phyloP scores from a whole-genome alignment of 768 basidiomycete genomes.

The Pleurotus pulmonarius region DNA sequence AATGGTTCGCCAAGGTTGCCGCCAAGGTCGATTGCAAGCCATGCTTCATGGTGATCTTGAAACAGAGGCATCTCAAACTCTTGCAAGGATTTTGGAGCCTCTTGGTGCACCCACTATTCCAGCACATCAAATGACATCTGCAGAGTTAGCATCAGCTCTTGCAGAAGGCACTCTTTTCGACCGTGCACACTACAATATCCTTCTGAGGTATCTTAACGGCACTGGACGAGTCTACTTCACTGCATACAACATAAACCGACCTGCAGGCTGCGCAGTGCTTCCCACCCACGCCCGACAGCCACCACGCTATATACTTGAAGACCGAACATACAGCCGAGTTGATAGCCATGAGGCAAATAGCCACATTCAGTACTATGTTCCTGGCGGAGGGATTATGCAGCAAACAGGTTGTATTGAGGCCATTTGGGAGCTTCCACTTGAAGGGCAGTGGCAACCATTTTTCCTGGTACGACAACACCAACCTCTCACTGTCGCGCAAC shows the following conservation, averaged over 20 bases:
- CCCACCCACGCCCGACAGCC: conserved; percentile 12
- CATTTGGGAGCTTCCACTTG: conserved; percentile 16
- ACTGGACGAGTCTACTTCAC: conserved; percentile 12
- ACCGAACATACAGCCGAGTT: conserved; percentile 16
- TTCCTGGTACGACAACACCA: conserved; percentile 16
- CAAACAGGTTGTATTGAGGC: conserved; percentile 16
- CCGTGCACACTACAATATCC: conserved; percentile 11
- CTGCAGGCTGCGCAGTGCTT: conserved; percentile 4
- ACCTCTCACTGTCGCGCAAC: conserved; percentile 8
- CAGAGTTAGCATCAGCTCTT: neutral
- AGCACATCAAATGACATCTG: neutral
- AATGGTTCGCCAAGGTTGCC: conserved; percentile 9
- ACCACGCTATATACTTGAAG: conserved; percentile 10
- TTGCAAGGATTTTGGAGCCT: neutral
- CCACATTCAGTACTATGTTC: conserved; percentile 19
- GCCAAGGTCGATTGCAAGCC: conserved; percentile 4
- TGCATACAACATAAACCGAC: conserved; percentile 12
- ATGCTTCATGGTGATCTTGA: neutral
- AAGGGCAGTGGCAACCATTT: conserved; percentile 16
- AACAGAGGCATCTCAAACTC: neutral
- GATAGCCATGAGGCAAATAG: conserved; percentile 17
- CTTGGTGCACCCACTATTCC: neutral
- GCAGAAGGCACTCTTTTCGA: conserved; percentile 8
- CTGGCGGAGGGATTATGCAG: neutral
- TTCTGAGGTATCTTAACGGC: conserved; percentile 14